These are phyloP conservation scores for Bodo saltans DNA, from an alignment of 78 protist genomes.

Conservation along the genomic window DNA sequence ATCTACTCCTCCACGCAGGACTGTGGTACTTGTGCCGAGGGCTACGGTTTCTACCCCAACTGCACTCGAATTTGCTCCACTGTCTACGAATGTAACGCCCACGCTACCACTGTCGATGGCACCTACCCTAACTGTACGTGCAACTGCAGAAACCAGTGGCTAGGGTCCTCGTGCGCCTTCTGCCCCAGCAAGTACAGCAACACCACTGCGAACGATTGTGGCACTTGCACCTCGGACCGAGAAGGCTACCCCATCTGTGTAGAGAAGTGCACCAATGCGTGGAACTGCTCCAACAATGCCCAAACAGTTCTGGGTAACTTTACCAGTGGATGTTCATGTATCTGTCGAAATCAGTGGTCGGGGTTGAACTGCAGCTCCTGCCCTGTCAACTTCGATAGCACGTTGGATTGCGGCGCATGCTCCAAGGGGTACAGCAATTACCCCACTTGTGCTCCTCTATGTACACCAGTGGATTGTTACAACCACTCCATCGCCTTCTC, in stretches of 20 bases:
- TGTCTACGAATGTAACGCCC: not conserved
- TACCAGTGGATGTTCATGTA: not conserved
- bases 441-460: not conserved
- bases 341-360: not conserved
- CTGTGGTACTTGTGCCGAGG: slow-evolving; percentile 7
- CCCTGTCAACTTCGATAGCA: not conserved
- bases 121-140: not conserved
- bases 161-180: not conserved
- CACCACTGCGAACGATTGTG: not conserved
- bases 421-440: not conserved
- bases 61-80: not conserved
- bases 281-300: slow-evolving; percentile 1
- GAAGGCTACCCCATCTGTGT: not conserved
- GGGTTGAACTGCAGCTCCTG: not conserved
- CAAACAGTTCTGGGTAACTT: not conserved
- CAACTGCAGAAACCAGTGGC: slow-evolving; percentile 15
- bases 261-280: not conserved
- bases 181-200: not conserved
- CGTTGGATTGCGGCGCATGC: not conserved
- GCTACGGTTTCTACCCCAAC: not conserved
- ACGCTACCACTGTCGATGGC: not conserved
- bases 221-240: not conserved
- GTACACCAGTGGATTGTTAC: not conserved
- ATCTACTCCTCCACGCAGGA: not conserved
- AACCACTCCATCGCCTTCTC: not conserved